phyloP scores from a whole-genome alignment of 306 rosid genomes.

The Prunus salicina region DNA sequence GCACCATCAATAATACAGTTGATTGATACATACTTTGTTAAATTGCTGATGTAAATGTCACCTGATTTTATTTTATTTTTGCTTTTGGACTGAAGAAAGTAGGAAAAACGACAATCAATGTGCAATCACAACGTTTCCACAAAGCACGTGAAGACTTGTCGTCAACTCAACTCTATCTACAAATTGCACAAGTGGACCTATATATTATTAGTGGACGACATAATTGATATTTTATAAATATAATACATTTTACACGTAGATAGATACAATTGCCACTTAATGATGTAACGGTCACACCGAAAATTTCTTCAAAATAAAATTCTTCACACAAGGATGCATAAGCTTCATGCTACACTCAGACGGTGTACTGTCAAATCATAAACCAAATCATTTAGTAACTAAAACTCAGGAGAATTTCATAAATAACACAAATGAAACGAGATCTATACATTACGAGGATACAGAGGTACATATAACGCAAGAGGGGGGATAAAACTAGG shows the following conservation, averaged over 20 bases:
- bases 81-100: neutral
- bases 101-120: neutral
- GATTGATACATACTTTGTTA: neutral
- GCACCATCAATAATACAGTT: too few relatives aligned
- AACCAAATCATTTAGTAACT: neutral
- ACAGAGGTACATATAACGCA: neutral
- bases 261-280: too few relatives aligned
- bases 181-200: neutral
- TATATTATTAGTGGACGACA: too few relatives aligned
- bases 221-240: too few relatives aligned
- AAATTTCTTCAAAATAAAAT: too few relatives aligned
- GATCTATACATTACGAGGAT: neutral
- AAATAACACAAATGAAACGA: constrained; percentile 4
- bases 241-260: too few relatives aligned
- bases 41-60: neutral
- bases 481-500: neutral
- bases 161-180: neutral
- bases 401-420: neutral
- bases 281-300: too few relatives aligned
- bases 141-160: neutral
- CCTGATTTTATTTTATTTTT: neutral
- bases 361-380: neutral
- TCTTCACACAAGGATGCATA: neutral
- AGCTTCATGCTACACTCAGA: neutral
- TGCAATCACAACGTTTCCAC: neutral